Percentiles rank a stretch among this genome's conserved stretches.
Conservation (phyloP, 2,329 filamentous ascomycete species). For the Xylariaceae sp. region DNA sequence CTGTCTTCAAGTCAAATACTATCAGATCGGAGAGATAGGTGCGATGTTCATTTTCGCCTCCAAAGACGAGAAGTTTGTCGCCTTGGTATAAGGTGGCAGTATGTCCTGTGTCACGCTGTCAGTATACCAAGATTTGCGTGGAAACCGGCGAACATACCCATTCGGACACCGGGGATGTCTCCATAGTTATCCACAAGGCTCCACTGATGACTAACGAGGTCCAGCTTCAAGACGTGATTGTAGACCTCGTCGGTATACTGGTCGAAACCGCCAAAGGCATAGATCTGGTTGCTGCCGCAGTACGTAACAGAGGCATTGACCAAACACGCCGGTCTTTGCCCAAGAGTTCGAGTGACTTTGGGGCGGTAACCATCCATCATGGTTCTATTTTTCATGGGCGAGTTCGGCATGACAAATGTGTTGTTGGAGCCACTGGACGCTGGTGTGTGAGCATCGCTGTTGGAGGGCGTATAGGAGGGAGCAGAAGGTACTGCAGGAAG, state of each 20-base stretch:
- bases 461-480: constrained; percentile 26
- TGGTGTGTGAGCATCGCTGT: constrained; percentile 38
- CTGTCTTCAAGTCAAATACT: constrained; percentile 89
- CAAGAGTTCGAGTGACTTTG: constrained; percentile 72
- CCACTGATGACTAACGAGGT: constrained; percentile 87
- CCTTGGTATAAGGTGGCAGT: constrained; percentile 92
- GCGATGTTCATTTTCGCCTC: constrained; percentile 95
- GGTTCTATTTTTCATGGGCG: constrained; percentile 63
- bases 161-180: constrained; percentile 92
- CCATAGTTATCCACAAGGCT: constrained; percentile 97
- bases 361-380: constrained; percentile 75
- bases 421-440: constrained; percentile 58
- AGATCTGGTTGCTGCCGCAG: constrained; percentile 95
- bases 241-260: constrained; percentile 99
- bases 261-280: constrained; percentile 96
- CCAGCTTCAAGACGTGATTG: constrained; percentile 89
- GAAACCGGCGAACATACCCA: constrained; percentile 59
- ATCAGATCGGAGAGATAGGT: constrained; percentile 95
- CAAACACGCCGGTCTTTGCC: constrained; percentile 83
- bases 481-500: constrained; percentile 22
- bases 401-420: constrained; percentile 89
- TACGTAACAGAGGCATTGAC: constrained; percentile 99
- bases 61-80: constrained; percentile 94
- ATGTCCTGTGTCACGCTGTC: constrained; percentile 57
- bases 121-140: constrained; percentile 1